Evolutionary conservation across 257 asterid genomes (phyloP).

Genomic region (Solanum phureja): DNA sequence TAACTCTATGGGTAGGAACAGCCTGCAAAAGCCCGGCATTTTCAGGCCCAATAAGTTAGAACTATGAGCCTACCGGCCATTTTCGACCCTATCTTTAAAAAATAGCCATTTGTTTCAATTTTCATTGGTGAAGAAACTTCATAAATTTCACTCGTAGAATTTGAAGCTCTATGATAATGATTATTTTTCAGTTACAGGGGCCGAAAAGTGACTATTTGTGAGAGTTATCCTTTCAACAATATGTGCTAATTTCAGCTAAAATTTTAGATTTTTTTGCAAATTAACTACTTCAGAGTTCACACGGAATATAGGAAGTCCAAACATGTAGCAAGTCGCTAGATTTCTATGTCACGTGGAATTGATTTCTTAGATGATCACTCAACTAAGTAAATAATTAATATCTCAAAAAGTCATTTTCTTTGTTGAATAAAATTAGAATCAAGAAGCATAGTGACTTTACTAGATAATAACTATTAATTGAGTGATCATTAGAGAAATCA

Average conservation of each 20-base stretch:
- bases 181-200: not conserved
- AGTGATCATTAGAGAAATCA: not conserved
- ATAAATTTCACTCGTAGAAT: not conserved
- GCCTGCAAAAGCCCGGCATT: slow-evolving; percentile 16
- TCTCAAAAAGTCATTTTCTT: too few relatives aligned
- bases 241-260: not conserved
- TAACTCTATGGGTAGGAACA: slow-evolving; percentile 50
- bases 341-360: not conserved
- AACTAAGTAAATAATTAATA: too few relatives aligned
- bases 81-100: not conserved
- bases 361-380: too few relatives aligned
- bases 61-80: not conserved
- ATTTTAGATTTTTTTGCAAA: not conserved
- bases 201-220: not conserved
- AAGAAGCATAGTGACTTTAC: too few relatives aligned
- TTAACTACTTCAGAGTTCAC: not conserved
- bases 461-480: too few relatives aligned
- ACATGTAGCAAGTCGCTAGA: not conserved
- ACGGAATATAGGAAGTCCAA: too few relatives aligned
- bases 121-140: not conserved
- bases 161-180: not conserved
- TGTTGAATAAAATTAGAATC: too few relatives aligned
- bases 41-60: not conserved
- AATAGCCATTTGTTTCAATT: not conserved
- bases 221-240: not conserved